These are phyloP conservation scores for Calonectria montana DNA, from an alignment of 2,329 filamentous ascomycete genomes.

Conservation along the genomic window DNA sequence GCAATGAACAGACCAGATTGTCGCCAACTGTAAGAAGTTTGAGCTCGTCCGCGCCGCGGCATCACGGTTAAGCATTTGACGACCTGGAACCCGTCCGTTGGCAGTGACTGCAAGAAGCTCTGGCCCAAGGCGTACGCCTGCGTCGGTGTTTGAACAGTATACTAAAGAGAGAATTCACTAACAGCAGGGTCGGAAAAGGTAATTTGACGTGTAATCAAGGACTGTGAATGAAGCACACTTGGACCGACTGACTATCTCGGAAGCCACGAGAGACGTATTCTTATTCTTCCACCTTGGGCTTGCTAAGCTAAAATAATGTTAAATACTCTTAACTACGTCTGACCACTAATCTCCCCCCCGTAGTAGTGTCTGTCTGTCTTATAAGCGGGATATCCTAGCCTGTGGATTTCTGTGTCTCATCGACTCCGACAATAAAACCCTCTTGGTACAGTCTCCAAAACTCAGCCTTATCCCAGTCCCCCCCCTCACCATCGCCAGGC, in stretches of 20 bases:
- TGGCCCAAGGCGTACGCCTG: background rate
- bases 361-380: background rate
- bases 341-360: background rate
- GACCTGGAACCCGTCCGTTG: background rate
- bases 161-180: background rate
- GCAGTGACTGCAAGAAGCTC: background rate
- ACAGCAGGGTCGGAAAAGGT: background rate
- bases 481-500: background rate
- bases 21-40: conserved; percentile 45
- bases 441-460: background rate
- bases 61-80: background rate
- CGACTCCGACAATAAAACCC: background rate
- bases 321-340: background rate
- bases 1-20: conserved; percentile 34
- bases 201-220: background rate
- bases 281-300: background rate
- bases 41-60: conserved; percentile 31
- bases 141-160: background rate
- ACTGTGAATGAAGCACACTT: background rate
- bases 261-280: background rate
- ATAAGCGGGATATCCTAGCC: background rate
- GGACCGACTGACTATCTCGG: background rate
- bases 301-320: background rate
- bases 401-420: background rate
- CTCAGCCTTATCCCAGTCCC: background rate